Percentiles rank a stretch among this genome's conserved stretches.
These are phyloP conservation scores for Peterozyma xylosa DNA, from an alignment of 805 yeast genomes.

Conservation along the genomic window DNA sequence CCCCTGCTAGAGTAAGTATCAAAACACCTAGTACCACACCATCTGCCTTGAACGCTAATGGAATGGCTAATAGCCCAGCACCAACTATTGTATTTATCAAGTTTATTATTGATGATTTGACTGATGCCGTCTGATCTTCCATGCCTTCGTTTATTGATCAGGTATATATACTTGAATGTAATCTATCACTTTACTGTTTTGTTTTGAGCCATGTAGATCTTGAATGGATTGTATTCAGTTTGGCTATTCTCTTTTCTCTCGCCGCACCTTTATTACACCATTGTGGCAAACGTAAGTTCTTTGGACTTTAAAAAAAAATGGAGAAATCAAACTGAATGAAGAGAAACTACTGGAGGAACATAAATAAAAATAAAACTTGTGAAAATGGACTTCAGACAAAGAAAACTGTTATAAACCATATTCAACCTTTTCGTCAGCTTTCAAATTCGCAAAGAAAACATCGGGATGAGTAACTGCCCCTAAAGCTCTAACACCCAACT, in stretches of 20 bases:
- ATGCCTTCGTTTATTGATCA: not conserved
- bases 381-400: too few species aligned
- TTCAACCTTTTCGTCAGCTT: constrained; percentile 28
- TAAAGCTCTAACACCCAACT: constrained; percentile 64
- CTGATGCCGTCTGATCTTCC: constrained; percentile 30
- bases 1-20: constrained; percentile 53
- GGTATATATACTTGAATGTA: too few species aligned
- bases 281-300: too few species aligned
- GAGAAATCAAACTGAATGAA: too few species aligned
- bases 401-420: constrained; percentile 19
- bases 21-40: constrained; percentile 52
- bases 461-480: constrained; percentile 75
- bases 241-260: too few species aligned
- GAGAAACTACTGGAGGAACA: too few species aligned
- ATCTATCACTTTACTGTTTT: too few species aligned
- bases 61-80: constrained; percentile 73
- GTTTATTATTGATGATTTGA: constrained; percentile 54
- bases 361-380: too few species aligned
- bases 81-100: constrained; percentile 74
- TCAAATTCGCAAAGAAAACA: constrained; percentile 45
- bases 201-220: too few species aligned
- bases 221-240: too few species aligned
- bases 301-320: too few species aligned
- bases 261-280: too few species aligned
- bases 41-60: constrained; percentile 62